Conservation (phyloP, 495 filamentous ascomycete species). For the Filosporella fistucella region DNA sequence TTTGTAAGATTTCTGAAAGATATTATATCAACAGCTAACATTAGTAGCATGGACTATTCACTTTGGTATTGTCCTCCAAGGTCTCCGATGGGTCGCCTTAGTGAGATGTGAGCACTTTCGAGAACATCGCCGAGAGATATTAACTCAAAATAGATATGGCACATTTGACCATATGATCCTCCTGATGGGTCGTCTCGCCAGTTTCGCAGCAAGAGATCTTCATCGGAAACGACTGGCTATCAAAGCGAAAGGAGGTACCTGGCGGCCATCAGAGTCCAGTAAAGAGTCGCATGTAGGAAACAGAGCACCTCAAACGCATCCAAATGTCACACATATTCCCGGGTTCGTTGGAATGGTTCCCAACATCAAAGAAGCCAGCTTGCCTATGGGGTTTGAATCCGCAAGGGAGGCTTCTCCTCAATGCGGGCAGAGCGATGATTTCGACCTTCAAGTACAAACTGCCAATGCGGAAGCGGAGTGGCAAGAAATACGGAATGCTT, state of each 20-base stretch:
- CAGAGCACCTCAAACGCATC: not conserved
- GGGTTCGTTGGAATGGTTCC: constrained; percentile 64
- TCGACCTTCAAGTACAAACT: constrained; percentile 57
- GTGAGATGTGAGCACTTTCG: constrained; percentile 53
- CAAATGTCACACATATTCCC: constrained; percentile 17
- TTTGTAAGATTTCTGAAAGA: constrained; percentile 55
- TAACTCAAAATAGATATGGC: constrained; percentile 52
- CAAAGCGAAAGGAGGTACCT: constrained; percentile 28
- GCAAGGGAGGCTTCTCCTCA: constrained; percentile 32
- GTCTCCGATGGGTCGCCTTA: constrained; percentile 69
- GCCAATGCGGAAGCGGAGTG: constrained; percentile 73
- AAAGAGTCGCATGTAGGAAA: not conserved
- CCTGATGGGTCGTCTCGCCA: constrained; percentile 73
- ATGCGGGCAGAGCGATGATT: constrained; percentile 33
- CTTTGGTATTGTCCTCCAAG: constrained; percentile 85
- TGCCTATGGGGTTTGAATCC: constrained; percentile 51
- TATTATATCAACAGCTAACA: constrained; percentile 18
- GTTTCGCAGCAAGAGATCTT: constrained; percentile 76
- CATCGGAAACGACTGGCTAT: constrained; percentile 65
- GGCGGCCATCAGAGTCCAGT: constrained; percentile 12
- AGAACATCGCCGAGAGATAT: not conserved
- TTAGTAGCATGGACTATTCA: constrained; percentile 66
- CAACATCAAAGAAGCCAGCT: constrained; percentile 35
- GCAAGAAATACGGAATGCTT: constrained; percentile 66
- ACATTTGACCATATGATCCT: constrained; percentile 83